Evolutionary conservation across 2,329 filamentous ascomycete species (phyloP), one percentile per base, ranked within the genome.

Genomic region (Aspergillus unguis): DNA sequence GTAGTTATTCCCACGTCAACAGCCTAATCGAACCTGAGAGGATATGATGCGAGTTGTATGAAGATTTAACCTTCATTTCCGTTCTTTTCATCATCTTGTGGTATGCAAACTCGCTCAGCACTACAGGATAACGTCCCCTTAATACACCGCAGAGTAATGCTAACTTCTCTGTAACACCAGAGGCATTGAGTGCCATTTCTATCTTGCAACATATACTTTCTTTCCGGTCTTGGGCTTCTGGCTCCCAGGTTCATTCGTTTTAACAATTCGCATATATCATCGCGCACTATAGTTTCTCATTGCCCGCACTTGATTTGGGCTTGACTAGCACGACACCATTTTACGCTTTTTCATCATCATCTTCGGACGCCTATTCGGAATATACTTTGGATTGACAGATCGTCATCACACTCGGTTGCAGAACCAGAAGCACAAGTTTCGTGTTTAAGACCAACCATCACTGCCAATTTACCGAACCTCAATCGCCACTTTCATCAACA

Each of bases 161-260:
- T 43, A 29, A 56, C 50, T 49, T 48, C 37, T 42, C 41, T 44
- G 45, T 47, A 45, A 27, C 40, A n/a, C 50, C 52, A 65, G 61
- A 61, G 67, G 64, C 62, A 68, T 69, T 68, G 66, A 66, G 53
- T 68, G 65, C 61, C 62, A 31, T 59, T 62, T 35, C 40, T 42
- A 43, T 44, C 56, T 52, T 62, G 62, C 56, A 32, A 61, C 60
- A 56, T 38, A 48, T 37, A 55, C 59, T 35, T 59, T 61, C 53
- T 38, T 51, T 56, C 41, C 46, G 48, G 37, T 33, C 56, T 60
- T 58, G 58, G 57, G 58, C 58, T 52, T 44, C 48, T 53, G 54
- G 54, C 54, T 54, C 47, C 59, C 58, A 58, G 58, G 45, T 52
- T 31, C 49, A 38, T 51, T 61, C 54, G 8, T 46, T 56, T 50